Conservation (phyloP, 768 basidiomycete genomes). For the Phaeotremella fagi region DNA sequence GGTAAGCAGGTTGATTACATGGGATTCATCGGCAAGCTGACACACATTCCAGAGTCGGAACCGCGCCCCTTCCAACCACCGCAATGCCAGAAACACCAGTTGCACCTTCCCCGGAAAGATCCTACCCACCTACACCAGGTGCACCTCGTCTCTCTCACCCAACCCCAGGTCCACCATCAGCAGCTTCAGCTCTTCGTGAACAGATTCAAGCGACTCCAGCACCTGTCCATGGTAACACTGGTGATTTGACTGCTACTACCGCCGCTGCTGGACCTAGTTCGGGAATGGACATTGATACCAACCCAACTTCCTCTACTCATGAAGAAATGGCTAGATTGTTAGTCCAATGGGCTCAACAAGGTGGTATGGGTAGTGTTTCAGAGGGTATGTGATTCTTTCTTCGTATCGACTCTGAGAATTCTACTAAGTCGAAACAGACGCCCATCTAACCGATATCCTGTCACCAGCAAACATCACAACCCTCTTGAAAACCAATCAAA, state of each 20-base stretch:
- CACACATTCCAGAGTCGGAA: constrained; percentile 8
- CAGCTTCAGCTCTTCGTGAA: neutral
- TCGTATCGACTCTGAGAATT: neutral
- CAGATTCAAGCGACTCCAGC: neutral
- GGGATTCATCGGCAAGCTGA: neutral
- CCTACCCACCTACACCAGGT: constrained; percentile 30
- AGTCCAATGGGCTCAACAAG: constrained; percentile 30
- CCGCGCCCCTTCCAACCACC: constrained; percentile 14
- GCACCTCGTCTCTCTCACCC: constrained; percentile 25
- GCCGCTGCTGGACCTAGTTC: constrained; percentile 2
- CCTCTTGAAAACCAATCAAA: constrained; percentile 59
- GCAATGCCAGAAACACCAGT: constrained; percentile 6
- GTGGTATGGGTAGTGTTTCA: constrained; percentile 18
- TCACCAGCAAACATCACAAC: constrained; percentile 46
- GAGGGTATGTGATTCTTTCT: constrained; percentile 2
- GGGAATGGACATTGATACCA: neutral
- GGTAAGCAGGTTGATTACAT: constrained; percentile 14
- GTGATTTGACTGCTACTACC: constrained; percentile 1
- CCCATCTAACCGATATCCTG: constrained; percentile 41
- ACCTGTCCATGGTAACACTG: neutral
- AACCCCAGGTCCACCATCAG: constrained; percentile 17
- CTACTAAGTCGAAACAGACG: constrained; percentile 14
- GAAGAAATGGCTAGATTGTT: constrained; percentile 37
- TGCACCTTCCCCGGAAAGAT: constrained; percentile 5
- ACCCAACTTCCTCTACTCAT: neutral